A percentile compares a stretch with the other conserved stretches of the same genome.
Evolutionary conservation across 257 asterid genomes (phyloP).

Genomic region (Handroanthus guayacan): DNA sequence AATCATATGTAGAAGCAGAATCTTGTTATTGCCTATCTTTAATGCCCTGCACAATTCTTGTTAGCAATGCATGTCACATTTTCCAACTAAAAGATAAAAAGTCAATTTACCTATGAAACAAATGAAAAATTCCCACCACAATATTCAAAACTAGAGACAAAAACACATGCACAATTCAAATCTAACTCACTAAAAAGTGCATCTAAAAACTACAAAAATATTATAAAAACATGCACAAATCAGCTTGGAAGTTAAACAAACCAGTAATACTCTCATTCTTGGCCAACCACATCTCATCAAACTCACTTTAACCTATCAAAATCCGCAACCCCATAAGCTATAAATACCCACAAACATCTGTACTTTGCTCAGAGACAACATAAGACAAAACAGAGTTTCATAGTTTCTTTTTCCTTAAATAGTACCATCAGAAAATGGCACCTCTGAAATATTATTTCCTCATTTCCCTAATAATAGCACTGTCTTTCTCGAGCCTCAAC

Average conservation of each 20-base stretch:
- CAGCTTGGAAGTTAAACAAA: constrained; percentile 20
- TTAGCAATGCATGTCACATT: too few species aligned
- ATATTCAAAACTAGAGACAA: too few species aligned
- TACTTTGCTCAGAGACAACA: background rate
- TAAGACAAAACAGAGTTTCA: background rate
- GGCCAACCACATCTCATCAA: constrained; percentile 26
- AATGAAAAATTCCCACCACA: background rate
- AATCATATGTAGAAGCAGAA: too few species aligned
- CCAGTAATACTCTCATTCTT: background rate
- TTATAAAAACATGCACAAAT: background rate
- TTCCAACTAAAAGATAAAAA: too few species aligned
- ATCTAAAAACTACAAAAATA: background rate
- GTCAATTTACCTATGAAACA: background rate
- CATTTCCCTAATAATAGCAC: background rate
- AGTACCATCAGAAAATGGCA: background rate
- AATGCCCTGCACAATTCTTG: too few species aligned
- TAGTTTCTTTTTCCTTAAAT: background rate
- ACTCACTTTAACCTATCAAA: background rate
- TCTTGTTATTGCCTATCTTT: too few species aligned
- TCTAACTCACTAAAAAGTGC: background rate
- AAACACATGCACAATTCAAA: background rate
- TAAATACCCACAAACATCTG: background rate
- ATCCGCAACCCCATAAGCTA: background rate
- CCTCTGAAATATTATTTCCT: background rate
- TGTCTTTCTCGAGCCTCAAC: constrained; percentile 4